phyloP scores from a whole-genome alignment of 2,329 filamentous ascomycete species.

The Fusarium nelsonii region DNA sequence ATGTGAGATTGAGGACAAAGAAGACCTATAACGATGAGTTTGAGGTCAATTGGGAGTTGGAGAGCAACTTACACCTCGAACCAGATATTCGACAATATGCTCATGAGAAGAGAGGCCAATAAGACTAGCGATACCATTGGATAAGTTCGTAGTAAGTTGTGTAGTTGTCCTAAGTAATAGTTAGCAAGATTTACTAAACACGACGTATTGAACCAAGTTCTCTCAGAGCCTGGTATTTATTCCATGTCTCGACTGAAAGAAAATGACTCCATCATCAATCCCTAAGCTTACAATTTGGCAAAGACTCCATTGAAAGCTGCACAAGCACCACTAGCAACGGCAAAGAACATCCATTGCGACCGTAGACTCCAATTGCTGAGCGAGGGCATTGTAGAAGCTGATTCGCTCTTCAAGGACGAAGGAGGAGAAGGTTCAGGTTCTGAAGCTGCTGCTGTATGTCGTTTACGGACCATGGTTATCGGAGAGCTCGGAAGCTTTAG shows the following conservation, averaged over 20 bases:
- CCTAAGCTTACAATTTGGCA: slow-evolving; percentile 76
- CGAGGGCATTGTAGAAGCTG: slow-evolving; percentile 23
- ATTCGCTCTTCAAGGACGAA: slow-evolving; percentile 3
- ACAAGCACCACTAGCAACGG: slow-evolving; percentile 79
- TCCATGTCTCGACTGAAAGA: neutral
- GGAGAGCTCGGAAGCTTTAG: slow-evolving; percentile 30
- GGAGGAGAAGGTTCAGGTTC: slow-evolving; percentile 8
- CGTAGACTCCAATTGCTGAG: slow-evolving; percentile 50
- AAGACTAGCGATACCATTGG: slow-evolving; percentile 58
- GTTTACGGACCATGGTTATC: slow-evolving; percentile 49
- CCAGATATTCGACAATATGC: slow-evolving; percentile 60
- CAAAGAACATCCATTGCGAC: slow-evolving; percentile 73
- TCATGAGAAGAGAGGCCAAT: slow-evolving; percentile 59
- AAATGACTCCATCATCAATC: neutral
- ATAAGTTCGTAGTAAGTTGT: slow-evolving; percentile 63
- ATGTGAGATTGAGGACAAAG: slow-evolving; percentile 79
- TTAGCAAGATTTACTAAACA: neutral
- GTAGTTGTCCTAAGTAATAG: slow-evolving; percentile 64
- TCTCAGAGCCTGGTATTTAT: neutral
- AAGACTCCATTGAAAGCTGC: slow-evolving; percentile 87
- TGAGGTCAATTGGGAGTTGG: neutral
- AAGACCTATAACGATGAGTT: slow-evolving; percentile 66
- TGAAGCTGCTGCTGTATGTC: slow-evolving; percentile 34
- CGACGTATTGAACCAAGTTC: neutral
- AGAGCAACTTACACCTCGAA: slow-evolving; percentile 61